Percentiles rank a stretch among this genome's conserved stretches.
These are phyloP conservation scores for Ascochyta viciae-villosae DNA, from an alignment of 2,329 filamentous ascomycete species.

Conservation along the genomic window DNA sequence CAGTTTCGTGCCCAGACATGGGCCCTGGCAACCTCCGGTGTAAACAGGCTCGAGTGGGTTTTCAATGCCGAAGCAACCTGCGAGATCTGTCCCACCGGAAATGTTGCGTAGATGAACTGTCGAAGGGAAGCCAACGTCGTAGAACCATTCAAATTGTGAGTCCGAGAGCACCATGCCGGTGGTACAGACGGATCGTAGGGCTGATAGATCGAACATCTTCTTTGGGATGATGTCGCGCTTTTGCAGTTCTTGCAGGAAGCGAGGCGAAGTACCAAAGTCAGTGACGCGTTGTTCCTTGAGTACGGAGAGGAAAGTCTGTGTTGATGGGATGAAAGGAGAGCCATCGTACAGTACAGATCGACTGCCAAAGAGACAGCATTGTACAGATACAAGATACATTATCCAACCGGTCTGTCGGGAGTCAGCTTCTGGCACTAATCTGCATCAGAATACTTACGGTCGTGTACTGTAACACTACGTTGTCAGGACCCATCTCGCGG, in stretches of 20 bases:
- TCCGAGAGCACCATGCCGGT: slow-evolving; percentile 86
- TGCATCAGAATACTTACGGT: slow-evolving; percentile 46
- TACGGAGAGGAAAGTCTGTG: slow-evolving; percentile 68
- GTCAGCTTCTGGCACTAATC: neutral
- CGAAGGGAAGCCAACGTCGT: slow-evolving; percentile 73
- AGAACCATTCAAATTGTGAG: slow-evolving; percentile 80
- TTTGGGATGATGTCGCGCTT: slow-evolving; percentile 69
- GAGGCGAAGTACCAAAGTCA: slow-evolving; percentile 75
- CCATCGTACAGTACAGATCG: slow-evolving; percentile 80
- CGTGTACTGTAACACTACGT: slow-evolving; percentile 64
- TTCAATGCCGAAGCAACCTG: slow-evolving; percentile 67
- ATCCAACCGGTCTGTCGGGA: slow-evolving; percentile 67
- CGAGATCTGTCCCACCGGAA: slow-evolving; percentile 79
- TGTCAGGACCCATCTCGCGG: slow-evolving; percentile 53
- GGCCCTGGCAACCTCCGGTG: slow-evolving; percentile 63
- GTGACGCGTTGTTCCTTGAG: slow-evolving; percentile 71
- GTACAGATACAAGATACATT: slow-evolving; percentile 76
- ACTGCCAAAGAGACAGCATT: slow-evolving; percentile 65
- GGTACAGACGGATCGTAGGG: slow-evolving; percentile 67
- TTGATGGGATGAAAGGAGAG: slow-evolving; percentile 76
- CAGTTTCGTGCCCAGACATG: slow-evolving; percentile 61
- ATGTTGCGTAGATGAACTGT: slow-evolving; percentile 75
- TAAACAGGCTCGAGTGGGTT: slow-evolving; percentile 75
- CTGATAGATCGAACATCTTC: slow-evolving; percentile 67
- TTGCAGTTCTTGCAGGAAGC: slow-evolving; percentile 77